These are phyloP conservation scores for Yamadazyma kanchanaburiensis DNA, from an alignment of 1,139 yeast species.

Conservation along the genomic window DNA sequence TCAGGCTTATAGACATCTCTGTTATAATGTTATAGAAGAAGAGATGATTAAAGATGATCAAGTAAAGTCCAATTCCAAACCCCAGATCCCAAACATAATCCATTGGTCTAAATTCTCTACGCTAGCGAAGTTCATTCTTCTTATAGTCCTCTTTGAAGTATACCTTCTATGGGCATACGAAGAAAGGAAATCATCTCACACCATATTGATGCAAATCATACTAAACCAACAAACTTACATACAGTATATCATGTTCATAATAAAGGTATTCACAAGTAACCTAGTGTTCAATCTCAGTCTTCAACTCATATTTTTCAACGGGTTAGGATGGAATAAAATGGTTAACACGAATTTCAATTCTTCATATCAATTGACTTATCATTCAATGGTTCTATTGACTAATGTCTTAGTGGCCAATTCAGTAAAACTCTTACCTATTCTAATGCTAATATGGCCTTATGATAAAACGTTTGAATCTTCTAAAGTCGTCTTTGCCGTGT, in stretches of 20 bases:
- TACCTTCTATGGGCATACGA: conserved; percentile 90
- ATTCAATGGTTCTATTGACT: conserved; percentile 47
- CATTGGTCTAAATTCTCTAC: conserved; percentile 7
- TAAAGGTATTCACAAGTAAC: conserved; percentile 61
- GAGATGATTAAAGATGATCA: conserved; percentile 12
- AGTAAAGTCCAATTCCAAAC: background rate
- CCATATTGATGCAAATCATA: conserved; percentile 26
- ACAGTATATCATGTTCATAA: conserved; percentile 68
- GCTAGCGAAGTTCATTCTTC: conserved; percentile 50
- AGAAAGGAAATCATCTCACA: conserved; percentile 50
- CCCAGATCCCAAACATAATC: background rate
- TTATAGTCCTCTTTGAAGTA: conserved; percentile 81
- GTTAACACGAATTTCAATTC: conserved; percentile 17
- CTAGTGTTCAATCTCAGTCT: conserved; percentile 49
- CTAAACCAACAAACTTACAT: conserved; percentile 42
- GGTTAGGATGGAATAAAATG: conserved; percentile 27
- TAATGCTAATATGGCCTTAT: conserved; percentile 96
- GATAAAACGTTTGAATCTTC: conserved; percentile 67
- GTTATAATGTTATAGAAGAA: conserved; percentile 62
- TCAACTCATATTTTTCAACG: conserved; percentile 36
- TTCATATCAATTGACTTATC: conserved; percentile 21
- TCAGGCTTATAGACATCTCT: conserved; percentile 86
- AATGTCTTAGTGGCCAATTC: conserved; percentile 75
- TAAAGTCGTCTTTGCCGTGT: conserved; percentile 57
- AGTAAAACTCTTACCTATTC: conserved; percentile 82